Base-by-base conservation (phyloP, 208 protist species). In the Sergeia podlipaevii region DNA sequence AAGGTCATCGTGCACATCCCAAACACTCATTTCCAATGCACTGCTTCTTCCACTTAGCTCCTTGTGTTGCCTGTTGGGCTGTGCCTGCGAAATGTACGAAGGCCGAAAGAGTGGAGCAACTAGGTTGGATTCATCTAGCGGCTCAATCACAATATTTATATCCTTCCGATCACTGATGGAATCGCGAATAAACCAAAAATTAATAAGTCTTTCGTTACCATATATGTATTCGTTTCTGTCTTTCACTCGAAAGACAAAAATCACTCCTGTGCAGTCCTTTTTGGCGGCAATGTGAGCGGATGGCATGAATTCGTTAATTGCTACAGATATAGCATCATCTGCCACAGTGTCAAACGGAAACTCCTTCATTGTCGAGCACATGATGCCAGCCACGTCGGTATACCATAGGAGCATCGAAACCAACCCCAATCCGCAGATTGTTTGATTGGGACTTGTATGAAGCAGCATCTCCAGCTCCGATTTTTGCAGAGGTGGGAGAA, bases 181-280 rank as follows among this genome's bases (percentile, higher is more conserved):
- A 13, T 83, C 70, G 8, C 75, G 52, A 15, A 86, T 76, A 46
- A 77, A 70, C 30, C 61, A 53, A 52, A 84, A 86, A 45, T 80
- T 75, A 38, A 81, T 82, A 1, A 84, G 43, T n/a, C 28, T 46
- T 41, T 84, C 62, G 10, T 33, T 18, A 4, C 82, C 74, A 42
- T 90, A 81, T 2, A 86, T 74, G 45, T 73, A 86, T 26, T 90
- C 82, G 18, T 71, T 80, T n/a, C 70, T 30, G 1, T 75, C 77
- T 29, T 80, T 73, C 0, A 81, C 71, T 36, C 65, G 65, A 52
- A 90, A 85, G 8, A 85, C 41, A 53, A 79, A 75, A 0, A 74
- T 36, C 17, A 63, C 47, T 8, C 69, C 49, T 1, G 43, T 26
- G 0, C 37, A 38, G 30, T 54, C 47, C 27, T 53, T 68, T 26